Evolutionary conservation across 2,329 filamentous ascomycete genomes (phyloP), one percentile per base, ranked within the genome.

Genomic region (Fusarium sp.): DNA sequence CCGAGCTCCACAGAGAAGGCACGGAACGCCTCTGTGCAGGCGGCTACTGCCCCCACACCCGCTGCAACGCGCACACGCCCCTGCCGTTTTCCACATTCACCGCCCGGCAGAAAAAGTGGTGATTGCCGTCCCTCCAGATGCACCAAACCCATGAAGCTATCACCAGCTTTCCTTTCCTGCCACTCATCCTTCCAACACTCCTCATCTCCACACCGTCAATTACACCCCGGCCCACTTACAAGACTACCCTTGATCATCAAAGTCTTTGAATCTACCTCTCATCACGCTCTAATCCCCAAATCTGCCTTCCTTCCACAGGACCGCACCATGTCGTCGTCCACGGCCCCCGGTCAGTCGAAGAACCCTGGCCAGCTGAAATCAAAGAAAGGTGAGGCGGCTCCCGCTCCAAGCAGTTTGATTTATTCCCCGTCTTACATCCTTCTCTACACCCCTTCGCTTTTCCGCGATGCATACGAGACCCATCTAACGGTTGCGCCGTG

Each of bases 91-190:
- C 28, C 28, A 12, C 12, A 36, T n/a, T 68, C 60, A 78, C 77
- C 77, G 76, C 77, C 74, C 66, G 77, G 77, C 77, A 78, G 74
- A 78, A 78, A 74, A 74, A 75, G 68, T 61, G 41, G 57, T 53
- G 37, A 65, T 67, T 60, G 55, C 54, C 36, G 16, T 28, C 44
- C 65, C 47, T 46, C 48, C 40, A 47, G 43, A 27, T 53, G 15
- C 53, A 37, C 41, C 37, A 37, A 63, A 61, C 43, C 46, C 37
- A 30, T 70, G 60, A 73, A 65, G 54, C 60, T 60, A 71, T 73
- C 60, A 69, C 60, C 70, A 48, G 63, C 53, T 65, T 51, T 23
- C 23, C 53, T 65, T 27, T 28, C 57, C 53, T 52, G 60, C 55
- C 36, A 53, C 63, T 39, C 62, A 64, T 59, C 53, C 60, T 16